Conservation (phyloP, 23 red algal species). For the Cyanidioschyzon merolae region DNA sequence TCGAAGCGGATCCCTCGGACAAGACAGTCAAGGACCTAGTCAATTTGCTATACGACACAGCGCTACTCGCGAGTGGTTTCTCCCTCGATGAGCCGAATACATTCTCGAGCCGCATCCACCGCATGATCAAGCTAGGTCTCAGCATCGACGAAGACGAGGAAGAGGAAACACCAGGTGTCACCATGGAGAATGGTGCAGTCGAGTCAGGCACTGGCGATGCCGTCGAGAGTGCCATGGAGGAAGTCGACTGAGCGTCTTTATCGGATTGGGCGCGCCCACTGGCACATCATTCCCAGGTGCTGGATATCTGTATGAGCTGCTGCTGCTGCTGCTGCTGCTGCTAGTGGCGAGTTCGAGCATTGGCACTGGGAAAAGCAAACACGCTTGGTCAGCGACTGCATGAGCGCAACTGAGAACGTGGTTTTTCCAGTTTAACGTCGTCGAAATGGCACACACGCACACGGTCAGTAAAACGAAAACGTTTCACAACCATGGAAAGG, state of each 20-base stretch:
- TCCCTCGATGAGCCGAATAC: constrained; percentile 79
- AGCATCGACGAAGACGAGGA: constrained; percentile 90
- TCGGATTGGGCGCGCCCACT: too few species aligned
- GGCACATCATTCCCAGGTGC: too few species aligned
- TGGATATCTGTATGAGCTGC: too few species aligned
- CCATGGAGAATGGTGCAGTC: background rate
- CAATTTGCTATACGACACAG: constrained; percentile 80
- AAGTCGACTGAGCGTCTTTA: constrained; percentile 1
- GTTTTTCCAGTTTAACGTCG: too few species aligned
- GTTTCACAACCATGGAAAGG: too few species aligned
- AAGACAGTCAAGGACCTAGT: constrained; percentile 95
- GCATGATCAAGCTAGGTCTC: constrained; percentile 87
- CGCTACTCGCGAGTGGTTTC: constrained; percentile 72
- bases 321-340: too few species aligned
- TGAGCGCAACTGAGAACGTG: too few species aligned
- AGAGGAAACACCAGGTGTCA: constrained; percentile 10
- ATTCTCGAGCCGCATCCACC: constrained; percentile 69
- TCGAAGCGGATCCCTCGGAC: constrained; percentile 82
- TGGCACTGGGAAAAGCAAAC: too few species aligned
- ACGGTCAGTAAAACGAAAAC: too few species aligned
- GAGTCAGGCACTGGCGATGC: background rate
- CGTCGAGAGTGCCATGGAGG: constrained; percentile 16
- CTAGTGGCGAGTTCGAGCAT: too few species aligned
- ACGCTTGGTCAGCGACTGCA: too few species aligned
- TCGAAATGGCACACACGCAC: too few species aligned